Base-by-base conservation (phyloP, 176 grass and related monocot species). In the Carex pumila region DNA sequence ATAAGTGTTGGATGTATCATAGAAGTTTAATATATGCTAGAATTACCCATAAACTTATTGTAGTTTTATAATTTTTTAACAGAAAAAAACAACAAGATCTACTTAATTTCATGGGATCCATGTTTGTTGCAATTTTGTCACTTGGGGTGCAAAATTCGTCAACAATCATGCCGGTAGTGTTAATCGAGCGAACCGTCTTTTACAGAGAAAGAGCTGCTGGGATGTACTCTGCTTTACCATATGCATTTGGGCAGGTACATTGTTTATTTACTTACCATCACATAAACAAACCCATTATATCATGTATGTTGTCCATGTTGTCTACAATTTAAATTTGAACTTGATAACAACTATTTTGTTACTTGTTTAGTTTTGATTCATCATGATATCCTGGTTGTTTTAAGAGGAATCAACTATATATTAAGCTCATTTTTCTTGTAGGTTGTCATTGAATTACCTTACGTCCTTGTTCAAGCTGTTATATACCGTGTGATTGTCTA, bases 191-290 rank as follows among this genome's bases (percentile, higher is more conserved):
- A 53, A 93, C 89, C 0, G 96, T 98, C 45, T 98, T 98, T 68
- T 98, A 98, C 64, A 90, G 96, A 79, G 96, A 98, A 85, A 90
- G 86, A 89, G 96, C 89, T 30, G 96, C 95, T 0, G 96, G 93
- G 32, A 88, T 98, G 96, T 98, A 95, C 34, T 95, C 91, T 15
- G 96, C 96, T 61, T 90, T 98, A 73, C 91, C 96, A 18, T 98
- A 98, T 67, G 96, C 96, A 79, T 98, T 98, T 79, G 96, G 88
- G 71, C 96, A 98, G 86, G 96, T 95, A 85, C 90, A 69, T 82
- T 19, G 34, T 84, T 71, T 17, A 61, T 49, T 49, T 49, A 49
- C 9, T 49, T 64, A 65, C 49, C 18, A 29, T 67, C 6, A 19
- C 10, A 12, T 65, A 17, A 82, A 19, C 2, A 82, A 82, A 67